Evolutionary conservation across 1,284 basidiomycete species (phyloP), one percentile per base, ranked within the genome.

Genomic region (Pisolithus thermaeus): DNA sequence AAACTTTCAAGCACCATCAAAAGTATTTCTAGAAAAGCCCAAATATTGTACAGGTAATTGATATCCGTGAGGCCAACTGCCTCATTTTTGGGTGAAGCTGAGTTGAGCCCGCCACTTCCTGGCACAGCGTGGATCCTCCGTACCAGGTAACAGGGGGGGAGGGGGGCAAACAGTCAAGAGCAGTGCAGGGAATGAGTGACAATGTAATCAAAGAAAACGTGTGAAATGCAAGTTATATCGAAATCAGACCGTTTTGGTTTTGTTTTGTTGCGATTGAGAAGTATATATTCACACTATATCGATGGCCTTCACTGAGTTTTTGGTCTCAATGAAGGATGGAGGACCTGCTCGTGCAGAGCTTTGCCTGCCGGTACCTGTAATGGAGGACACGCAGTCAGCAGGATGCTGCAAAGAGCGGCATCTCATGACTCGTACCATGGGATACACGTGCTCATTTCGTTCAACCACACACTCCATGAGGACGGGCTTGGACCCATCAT

Each of bases 391-490:
- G 63, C 27, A 58, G 52, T 42, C 20, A 40, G 27, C 18, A 11
- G 16, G 5, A 28, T 39, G 23, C 18, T 18, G 39, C 14, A 45
- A 49, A 20, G 53, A 51, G 50, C 45, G 20, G 25, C 32, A 35
- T 35, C 11, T n/a, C 12, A 18, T 6, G 47, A n/a, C 30, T 67
- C 76, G 52, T 53, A 90, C 90, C 89, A 92, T 93, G 12, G 90
- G 95, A 81, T 92, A 97, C 53, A 97, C 94, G 69, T 97, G 94
- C 73, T 97, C 95, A 61, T 83, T 84, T 62, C 78, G 80, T 68
- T 89, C 85, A 35, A 97, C 91, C 52, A 88, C 52, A 65, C 92
- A 96, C 73, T 99, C 95, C 75, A 99, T 77, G 57, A 99, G 70
- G 44, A 98, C 80, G 2, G 96, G 96, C 71, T 83, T 88, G 54